Base-by-base conservation (phyloP, 2,329 filamentous ascomycete species). In the Hypoxylon sp. region DNA sequence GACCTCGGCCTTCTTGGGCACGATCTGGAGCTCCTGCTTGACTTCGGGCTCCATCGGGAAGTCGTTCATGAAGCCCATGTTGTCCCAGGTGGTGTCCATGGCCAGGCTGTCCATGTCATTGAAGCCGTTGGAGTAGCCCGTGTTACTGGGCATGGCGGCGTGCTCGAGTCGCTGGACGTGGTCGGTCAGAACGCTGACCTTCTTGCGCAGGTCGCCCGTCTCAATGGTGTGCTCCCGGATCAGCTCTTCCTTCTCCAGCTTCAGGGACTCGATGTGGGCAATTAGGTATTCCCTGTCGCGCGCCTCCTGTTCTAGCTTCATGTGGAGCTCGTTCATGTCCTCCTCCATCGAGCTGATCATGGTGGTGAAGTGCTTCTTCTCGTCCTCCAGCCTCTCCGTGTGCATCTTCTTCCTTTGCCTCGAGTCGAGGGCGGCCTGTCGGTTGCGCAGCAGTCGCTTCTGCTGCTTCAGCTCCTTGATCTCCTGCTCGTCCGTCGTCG, bases 401-500 rank as follows among this genome's bases (percentile, higher is more conserved):
- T 98, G 94, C 80, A 93, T 91, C 87, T 98, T 98, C 86, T 98
- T 99, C 72, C 95, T 90, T 79, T 98, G 94, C 70, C 95, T 89
- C 46, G 95, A 98, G 81, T 98, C 94, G 72, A 99, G 91, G 70
- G 95, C 95, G 79, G 95, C 95, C 82, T 98, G 94, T 74, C 95
- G 89, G 81, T 99, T 99, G 74, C 95, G 88, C 67, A 99, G 84
- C 65, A 99, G 84, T 64, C 95, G 90, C 85, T 98, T 98, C 79
- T 97, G 95, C 78, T 97, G 93, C 87, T 99, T 99, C 74, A 99
- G 85, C 81, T 98, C 94, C 85, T 97, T 98, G 82, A 97, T 91
- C 82, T 97, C 91, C 69, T 95, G 89, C 74, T 98, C 94, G 77
- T 96, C 91, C 58, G 88, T 93, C 34, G 93, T 94, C 79, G 92